Base-by-base conservation (phyloP, 108 stramenopile species). In the Ochromonas danica region DNA sequence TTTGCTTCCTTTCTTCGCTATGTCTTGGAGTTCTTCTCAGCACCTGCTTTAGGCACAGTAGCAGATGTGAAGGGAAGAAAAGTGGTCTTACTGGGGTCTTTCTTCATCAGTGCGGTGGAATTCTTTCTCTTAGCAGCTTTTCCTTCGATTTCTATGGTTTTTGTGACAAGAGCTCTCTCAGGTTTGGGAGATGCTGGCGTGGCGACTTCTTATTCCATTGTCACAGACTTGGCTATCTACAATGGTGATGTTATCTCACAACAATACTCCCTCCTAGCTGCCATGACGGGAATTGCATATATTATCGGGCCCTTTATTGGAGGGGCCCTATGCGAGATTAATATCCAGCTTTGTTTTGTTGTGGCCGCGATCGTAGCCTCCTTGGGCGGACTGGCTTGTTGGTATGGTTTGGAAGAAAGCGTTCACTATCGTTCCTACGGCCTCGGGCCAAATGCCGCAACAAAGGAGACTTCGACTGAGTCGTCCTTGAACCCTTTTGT, bases 111-210 rank as follows among this genome's bases (percentile, higher is more conserved):
- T 36, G 31, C 31, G 3, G 31, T 67, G 3, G 63, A 67, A 31
- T 67, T 22, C 25, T 28, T 67, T 10, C 6, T 67, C 27, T 36
- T 67, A 36, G 63, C 63, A 67, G 3, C 10, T 67, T 67, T 67
- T 25, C 63, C 63, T 35, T 67, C 63, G 25, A 67, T 67, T 36
- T 36, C 63, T 6, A 67, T 67, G 63, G 35, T 67, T 6, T 67
- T 67, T 67, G 10, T 67, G 3, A 33, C 63, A 35, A 28, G 63
- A 28, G 17, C 31, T 25, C 17, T 67, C 10, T 67, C 63, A 31
- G 63, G 63, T 14, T 10, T 67, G 10, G 27, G 27, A 14, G 63
- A 67, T 67, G 31, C 17, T 67, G 63, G 63, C 10, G 25, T 67
- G 10, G 33, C 30, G 10, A 67, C 31, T 6, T 28, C 63, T 14